Evolutionary conservation across 306 rosid species (phyloP), one percentile per base, ranked within the genome.

Genomic region (Prunus fruticosa): DNA sequence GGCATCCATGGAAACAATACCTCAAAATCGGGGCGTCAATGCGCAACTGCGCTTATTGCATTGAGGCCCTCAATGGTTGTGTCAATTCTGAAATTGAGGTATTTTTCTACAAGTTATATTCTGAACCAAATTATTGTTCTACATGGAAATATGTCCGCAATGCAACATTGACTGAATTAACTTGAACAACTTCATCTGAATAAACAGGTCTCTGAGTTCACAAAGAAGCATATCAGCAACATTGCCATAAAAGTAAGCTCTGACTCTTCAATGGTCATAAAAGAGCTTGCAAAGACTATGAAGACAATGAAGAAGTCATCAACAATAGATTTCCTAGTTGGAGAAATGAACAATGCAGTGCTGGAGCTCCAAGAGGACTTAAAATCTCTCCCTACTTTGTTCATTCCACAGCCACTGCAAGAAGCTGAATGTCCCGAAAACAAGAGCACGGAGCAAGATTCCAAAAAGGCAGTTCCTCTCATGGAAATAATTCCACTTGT

Each of bases 1-100:
- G 89, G 15, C 99, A 95, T n/a, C 99, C 97, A 3, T 95, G 97
- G 97, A 87, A 81, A 46, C 91, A 84, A 63, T 90, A 95, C 83
- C 90, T 90, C 16, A 83, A 90, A 83, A 82, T 95, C 3, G 97
- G 92, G 2, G 88, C 91, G 2, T 79, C 88, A 51, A 80, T 92
- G 97, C 92, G 99, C 19, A 76, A 81, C 23, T 89, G 90, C 71
- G 97, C 97, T 72, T 88, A 86, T 5, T 88, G 92, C 79, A 73
- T 92, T 3, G 99, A 95, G 75, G 92, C 97, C 80, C 92, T 92
- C 30, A 70, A 90, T 67, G 93, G 90, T 43, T 92, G 90, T 71
- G 71, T 89, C 23, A 79, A 79, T 71, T 86, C 90, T 15, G 88
- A 90, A 67, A 77, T 75, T 43, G 76, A 90, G 92, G 97, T 94